Evolutionary conservation across 83 land plant species (phyloP), one percentile per base, ranked within the genome.

Genomic region (Larix sibirica): DNA sequence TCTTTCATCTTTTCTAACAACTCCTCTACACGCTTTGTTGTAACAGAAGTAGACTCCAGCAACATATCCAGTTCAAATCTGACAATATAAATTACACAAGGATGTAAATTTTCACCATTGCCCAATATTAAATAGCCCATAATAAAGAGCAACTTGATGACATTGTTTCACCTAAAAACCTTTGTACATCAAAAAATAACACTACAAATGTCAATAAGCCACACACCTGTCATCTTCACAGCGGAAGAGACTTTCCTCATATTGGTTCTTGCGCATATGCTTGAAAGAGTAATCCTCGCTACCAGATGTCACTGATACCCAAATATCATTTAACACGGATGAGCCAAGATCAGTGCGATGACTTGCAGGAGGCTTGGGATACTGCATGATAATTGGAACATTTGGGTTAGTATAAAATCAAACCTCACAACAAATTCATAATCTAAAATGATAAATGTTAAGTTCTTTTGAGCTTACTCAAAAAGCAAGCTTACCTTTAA

Each of bases 301-400:
- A 62, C 89, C 92, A 31, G 92, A 88, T 42, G 91, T 86, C 62
- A 90, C 91, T 58, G 91, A 90, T 50, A 88, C 91, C 92, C 91
- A 88, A 50, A 33, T 73, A 83, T 90, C 92, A 81, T 90, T 90
- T 33, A 90, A 84, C 33, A 90, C 92, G 58, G 86, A 79, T 58
- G 10, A 36, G 42, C 75, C 92, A 83, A 86, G 63, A 18, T 90
- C 84, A 18, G 88, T 88, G 3, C 88, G 88, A 79, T 88, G 81
- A 71, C 88, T 88, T 73, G 89, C 89, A 54, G 82, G 7, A 21
- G 87, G 90, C 71, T 62, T 75, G 28, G 86, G 88, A 82, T 90
- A 90, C 89, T 87, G 86, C 85, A 69, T 83, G 44, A 14, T 0
- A 42, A 47, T 24, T 50, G 56, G 2, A 50, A 42, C 56, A 81